Evolutionary conservation across 2,329 filamentous ascomycete species (phyloP), one percentile per base, ranked within the genome.

Genomic region (Dactylellina leptospora): DNA sequence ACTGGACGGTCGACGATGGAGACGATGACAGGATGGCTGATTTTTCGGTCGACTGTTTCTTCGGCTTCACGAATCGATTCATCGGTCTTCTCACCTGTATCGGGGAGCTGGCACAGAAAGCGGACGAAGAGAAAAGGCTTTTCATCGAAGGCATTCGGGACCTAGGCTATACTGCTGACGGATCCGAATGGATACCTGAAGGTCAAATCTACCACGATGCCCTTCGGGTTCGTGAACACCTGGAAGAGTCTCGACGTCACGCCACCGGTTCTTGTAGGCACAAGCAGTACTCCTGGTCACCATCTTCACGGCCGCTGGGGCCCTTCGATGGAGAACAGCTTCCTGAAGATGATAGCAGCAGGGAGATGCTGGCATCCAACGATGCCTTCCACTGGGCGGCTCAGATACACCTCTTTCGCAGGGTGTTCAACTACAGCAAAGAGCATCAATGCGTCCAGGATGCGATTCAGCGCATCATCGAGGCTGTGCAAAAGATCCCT

Each of bases 341-440:
- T n/a, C 25, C 64, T 22, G 48, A 69, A 16, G 63, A 70, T 61
- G 85, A 82, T 86, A 89, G 27, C 75, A 81, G 83, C 23, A 82
- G 82, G 3, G 88, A 90, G 76, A 87, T 91, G 79, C 82, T 85
- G 42, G 88, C 90, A 8, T 89, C 88, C 1, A 93, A 95, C 77
- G 85, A 89, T 76, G 88, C 90, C 1, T 93, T 91, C 79, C 90
- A 93, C 77, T 91, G 87, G 84, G 89, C 90, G 0, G 91, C 88
- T 0, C 81, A 92, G 9, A 85, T 93, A 2, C 90, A 95, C 77
- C 83, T 95, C 6, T 85, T 90, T 70, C 86, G 90, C 10, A 86
- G 91, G 13, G 88, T 93, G 0, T 81, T 93, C 11, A 87, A 87
- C 2, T 86, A 86, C 47, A 81, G 84, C 0, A 82, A 85, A 0